A percentile compares a stretch with the other conserved stretches of the same genome.
phyloP scores from a whole-genome alignment of 75 land plant species.

The Pinus taeda region DNA sequence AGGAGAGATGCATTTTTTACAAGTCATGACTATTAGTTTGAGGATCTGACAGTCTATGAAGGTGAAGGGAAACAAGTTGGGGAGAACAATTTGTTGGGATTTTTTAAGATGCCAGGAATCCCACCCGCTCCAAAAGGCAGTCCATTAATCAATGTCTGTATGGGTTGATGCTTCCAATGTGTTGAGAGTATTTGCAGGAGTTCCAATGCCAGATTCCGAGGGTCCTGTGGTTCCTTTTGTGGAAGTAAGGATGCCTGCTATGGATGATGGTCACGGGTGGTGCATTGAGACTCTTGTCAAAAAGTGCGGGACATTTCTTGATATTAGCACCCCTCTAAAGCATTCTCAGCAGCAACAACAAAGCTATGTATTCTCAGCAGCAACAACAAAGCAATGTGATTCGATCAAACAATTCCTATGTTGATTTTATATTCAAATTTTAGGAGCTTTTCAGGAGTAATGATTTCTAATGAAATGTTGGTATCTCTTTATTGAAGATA shows the following conservation, averaged over 20 bases:
- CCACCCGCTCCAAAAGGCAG: conserved; percentile 58
- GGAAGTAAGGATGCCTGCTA: conserved; percentile 75
- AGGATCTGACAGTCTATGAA: conserved; percentile 63
- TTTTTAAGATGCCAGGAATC: conserved; percentile 56
- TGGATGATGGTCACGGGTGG: conserved; percentile 88
- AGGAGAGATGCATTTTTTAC: conserved; percentile 57
- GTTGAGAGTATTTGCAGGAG: conserved; percentile 61
- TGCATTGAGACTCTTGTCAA: conserved; percentile 54
- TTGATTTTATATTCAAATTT: too few relatives aligned
- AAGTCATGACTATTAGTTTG: conserved; percentile 38
- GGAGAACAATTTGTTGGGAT: conserved; percentile 55
- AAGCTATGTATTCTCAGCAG: not conserved
- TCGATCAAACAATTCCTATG: too few relatives aligned
- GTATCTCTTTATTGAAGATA: too few relatives aligned
- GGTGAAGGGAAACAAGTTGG: conserved; percentile 41
- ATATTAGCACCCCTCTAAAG: conserved; percentile 32
- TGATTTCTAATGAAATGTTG: too few relatives aligned
- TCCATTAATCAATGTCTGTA: conserved; percentile 53
- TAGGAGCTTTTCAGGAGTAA: too few relatives aligned
- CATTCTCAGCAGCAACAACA: not conserved
- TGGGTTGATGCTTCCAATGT: conserved; percentile 73
- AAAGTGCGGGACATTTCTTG: conserved; percentile 41
- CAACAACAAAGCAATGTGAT: too few relatives aligned
- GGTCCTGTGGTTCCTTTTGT: conserved; percentile 25
- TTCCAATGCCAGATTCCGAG: conserved; percentile 15